phyloP scores from a whole-genome alignment of 2,329 filamentous ascomycete species.

The Cladosporium sp. region DNA sequence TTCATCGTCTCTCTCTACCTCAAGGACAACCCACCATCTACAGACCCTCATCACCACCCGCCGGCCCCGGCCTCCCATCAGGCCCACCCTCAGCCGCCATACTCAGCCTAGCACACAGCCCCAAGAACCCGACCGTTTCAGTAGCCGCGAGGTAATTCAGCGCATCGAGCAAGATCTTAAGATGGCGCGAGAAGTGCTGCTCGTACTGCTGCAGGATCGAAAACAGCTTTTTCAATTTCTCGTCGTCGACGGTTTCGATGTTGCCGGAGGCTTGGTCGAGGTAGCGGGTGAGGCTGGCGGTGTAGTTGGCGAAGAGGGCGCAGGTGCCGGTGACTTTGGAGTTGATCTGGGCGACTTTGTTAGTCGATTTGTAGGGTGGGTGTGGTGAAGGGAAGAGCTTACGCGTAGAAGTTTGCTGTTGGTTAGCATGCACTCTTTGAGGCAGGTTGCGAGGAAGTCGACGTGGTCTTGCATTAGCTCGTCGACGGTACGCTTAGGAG shows the following conservation, averaged over 20 bases:
- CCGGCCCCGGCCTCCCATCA: constrained; percentile 25
- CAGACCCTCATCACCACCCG: constrained; percentile 7
- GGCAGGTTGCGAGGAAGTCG: constrained; percentile 93
- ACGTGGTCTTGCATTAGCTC: constrained; percentile 99
- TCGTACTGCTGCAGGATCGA: constrained; percentile 92
- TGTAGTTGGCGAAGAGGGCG: constrained; percentile 89
- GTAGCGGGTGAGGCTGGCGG: constrained; percentile 79
- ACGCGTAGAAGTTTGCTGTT: constrained; percentile 93
- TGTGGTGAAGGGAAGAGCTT: constrained; percentile 34
- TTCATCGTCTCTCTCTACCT: too few relatives aligned
- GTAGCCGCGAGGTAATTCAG: constrained; percentile 97
- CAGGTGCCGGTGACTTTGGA: constrained; percentile 96
- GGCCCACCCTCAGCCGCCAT: constrained; percentile 70
- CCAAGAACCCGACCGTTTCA: constrained; percentile 90
- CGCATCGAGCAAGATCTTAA: constrained; percentile 91
- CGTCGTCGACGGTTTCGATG: constrained; percentile 24
- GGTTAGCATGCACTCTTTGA: constrained; percentile 99
- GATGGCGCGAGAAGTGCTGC: constrained; percentile 83
- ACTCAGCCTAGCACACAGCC: constrained; percentile 78
- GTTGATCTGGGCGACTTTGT: constrained; percentile 68
- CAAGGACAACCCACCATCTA: neutral
- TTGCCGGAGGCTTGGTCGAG: constrained; percentile 72
- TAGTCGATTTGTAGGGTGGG: neutral
- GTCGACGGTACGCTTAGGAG: constrained; percentile 77
- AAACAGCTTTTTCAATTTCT: constrained; percentile 71